phyloP scores from a whole-genome alignment of 257 asterid species.

The Ocimum tenuiflorum region DNA sequence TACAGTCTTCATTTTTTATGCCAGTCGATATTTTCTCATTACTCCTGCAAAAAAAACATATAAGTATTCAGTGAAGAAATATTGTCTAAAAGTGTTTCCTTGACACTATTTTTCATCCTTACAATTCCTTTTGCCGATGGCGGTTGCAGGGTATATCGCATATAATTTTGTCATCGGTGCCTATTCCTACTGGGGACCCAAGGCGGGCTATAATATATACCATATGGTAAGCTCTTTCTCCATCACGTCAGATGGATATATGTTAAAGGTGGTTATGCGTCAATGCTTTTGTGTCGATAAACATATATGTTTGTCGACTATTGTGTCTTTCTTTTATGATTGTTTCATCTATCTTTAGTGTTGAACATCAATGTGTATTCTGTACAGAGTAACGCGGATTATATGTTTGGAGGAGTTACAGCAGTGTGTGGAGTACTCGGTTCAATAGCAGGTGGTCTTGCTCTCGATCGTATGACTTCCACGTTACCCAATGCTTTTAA shows the following conservation, averaged over 20 bases:
- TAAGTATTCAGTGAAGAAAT: neutral
- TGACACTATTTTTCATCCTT: neutral
- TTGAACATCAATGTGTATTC: slow-evolving; percentile 9
- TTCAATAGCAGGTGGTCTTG: slow-evolving; percentile 78
- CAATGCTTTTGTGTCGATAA: neutral
- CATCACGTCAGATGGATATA: neutral
- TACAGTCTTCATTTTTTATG: neutral
- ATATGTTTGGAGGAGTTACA: slow-evolving; percentile 82
- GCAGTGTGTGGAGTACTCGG: slow-evolving; percentile 78
- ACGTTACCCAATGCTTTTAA: slow-evolving; percentile 84
- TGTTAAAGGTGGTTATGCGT: neutral
- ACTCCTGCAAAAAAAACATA: neutral
- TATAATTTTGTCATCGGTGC: slow-evolving; percentile 96
- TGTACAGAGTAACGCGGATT: slow-evolving; percentile 73
- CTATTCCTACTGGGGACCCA: slow-evolving; percentile 99
- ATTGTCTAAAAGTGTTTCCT: neutral
- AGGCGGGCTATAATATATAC: slow-evolving; percentile 89
- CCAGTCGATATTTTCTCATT: neutral
- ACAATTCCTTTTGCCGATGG: slow-evolving; percentile 16
- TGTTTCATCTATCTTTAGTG: neutral
- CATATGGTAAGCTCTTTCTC: slow-evolving; percentile 60
- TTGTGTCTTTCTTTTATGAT: neutral
- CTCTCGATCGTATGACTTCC: slow-evolving; percentile 65
- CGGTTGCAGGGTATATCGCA: slow-evolving; percentile 74
- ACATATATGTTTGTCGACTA: neutral